Conservation (phyloP, 768 basidiomycete genomes). For the Mycena venus region DNA sequence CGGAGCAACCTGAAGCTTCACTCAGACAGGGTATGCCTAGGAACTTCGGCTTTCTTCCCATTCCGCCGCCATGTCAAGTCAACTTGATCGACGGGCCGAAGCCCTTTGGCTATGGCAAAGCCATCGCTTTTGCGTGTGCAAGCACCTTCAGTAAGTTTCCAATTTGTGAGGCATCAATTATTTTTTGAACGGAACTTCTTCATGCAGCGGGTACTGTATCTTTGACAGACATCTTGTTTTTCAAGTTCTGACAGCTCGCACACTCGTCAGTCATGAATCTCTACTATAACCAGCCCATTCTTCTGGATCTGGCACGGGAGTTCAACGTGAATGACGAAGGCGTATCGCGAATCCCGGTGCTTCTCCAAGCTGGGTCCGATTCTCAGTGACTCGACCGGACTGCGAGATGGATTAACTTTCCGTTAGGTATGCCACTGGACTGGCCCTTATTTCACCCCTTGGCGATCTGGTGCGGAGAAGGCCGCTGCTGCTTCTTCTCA, state of each 20-base stretch:
- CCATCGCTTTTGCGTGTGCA: conserved; percentile 52
- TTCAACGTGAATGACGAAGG: conserved; percentile 32
- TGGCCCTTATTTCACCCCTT: conserved; percentile 69
- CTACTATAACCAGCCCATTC: conserved; percentile 70
- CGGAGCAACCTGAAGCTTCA: no score
- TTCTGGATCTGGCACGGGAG: conserved; percentile 52
- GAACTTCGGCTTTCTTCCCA: conserved; percentile 65
- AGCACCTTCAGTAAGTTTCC: conserved; percentile 52
- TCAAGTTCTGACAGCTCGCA: neutral
- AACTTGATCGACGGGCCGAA: neutral
- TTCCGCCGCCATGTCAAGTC: conserved; percentile 10
- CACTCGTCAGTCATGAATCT: conserved; percentile 56
- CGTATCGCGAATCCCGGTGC: conserved; percentile 53
- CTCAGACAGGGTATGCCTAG: no score
- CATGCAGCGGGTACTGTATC: conserved; percentile 2
- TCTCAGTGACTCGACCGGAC: neutral
- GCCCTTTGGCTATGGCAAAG: conserved; percentile 53
- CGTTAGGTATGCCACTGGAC: conserved; percentile 61
- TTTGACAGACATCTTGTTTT: neutral
- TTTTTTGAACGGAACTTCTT: neutral
- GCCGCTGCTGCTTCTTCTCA: conserved; percentile 61
- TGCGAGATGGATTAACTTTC: neutral
- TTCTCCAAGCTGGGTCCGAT: conserved; percentile 60
- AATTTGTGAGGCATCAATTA: no score
- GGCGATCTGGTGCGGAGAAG: conserved; percentile 75